These are phyloP conservation scores for Lodderomyces margitis DNA, from an alignment of 1,139 yeast genomes.

Conservation along the genomic window DNA sequence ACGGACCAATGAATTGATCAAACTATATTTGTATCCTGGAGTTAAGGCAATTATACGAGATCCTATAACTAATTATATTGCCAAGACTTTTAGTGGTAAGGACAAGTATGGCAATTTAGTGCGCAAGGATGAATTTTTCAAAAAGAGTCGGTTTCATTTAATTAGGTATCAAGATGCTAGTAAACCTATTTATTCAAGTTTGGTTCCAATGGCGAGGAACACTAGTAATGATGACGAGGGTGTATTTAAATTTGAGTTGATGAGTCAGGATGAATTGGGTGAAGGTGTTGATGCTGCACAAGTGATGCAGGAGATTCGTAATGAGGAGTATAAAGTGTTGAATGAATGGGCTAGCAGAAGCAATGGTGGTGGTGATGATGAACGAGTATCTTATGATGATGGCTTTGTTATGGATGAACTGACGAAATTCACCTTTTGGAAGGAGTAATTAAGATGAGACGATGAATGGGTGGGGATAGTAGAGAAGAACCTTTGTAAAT, in stretches of 20 bases:
- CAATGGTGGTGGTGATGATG: not conserved
- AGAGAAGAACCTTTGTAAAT: too few species aligned
- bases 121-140: conserved; percentile 27
- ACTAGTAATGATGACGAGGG: not conserved
- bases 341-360: conserved; percentile 1
- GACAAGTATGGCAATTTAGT: conserved; percentile 39
- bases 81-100: conserved; percentile 35
- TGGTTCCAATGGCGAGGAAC: conserved; percentile 17
- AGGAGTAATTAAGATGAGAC: too few species aligned
- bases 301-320: not conserved
- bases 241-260: not conserved
- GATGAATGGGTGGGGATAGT: too few species aligned
- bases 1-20: conserved; percentile 26
- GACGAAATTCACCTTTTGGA: conserved; percentile 20
- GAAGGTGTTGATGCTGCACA: not conserved
- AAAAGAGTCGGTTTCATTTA: conserved; percentile 27
- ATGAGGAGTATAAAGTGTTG: conserved; percentile 6
- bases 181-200: conserved; percentile 24
- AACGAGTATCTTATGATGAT: conserved; percentile 12
- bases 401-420: conserved; percentile 13
- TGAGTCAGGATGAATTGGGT: not conserved
- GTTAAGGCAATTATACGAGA: conserved; percentile 32
- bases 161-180: conserved; percentile 24
- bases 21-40: conserved; percentile 33
- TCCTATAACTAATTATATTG: conserved; percentile 35